Base-by-base conservation (phyloP, 2,329 filamentous ascomycete species). In the Aspergillus sp. region DNA sequence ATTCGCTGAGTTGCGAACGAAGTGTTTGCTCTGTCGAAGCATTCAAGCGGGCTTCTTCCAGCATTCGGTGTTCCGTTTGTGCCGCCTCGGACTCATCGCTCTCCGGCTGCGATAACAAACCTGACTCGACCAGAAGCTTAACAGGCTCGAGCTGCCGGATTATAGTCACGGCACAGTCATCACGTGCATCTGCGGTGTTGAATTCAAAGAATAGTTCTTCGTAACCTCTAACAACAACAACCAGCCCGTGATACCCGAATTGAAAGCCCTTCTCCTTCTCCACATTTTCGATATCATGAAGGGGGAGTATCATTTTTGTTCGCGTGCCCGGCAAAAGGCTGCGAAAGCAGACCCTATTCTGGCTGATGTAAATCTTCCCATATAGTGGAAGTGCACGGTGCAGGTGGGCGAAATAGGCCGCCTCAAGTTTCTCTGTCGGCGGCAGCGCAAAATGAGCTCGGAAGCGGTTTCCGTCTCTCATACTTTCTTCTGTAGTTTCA, bases 151-250 rank as follows among this genome's bases (percentile, higher is more conserved):
- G 78, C 53, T 85, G 86, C 57, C 89, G 88, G 40, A 96, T 81
- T 17, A 97, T 75, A 5, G 90, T 96, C 31, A 96, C 85, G 2
- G 89, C 86, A 69, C 93, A 97, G 72, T 98, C 93, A 68, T 99
- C 93, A 55, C 95, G 87, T 57, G 88, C 82, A 35, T 92, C 92
- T 1, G 84, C 80, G 48, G 87, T 84, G 52, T 85, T 84, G 69
- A 98, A 98, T 72, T 99, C 93, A 68, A 99, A 98, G 74, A 98
- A 98, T 1, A 99, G 78, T 74, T 98, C 95, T 72, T 98, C 95
- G 61, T 97, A 91, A 0, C 93, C 95, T 53, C 90, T 87, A 62
- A 99, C 96, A 4, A 96, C 90, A n/a, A 98, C 80, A 0, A 96
- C 91, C 41, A 99, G 82, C 5, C 93, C 95, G 19, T 91, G 89